phyloP scores from a whole-genome alignment of 1,284 basidiomycete species.

The Trametes versicolor region DNA sequence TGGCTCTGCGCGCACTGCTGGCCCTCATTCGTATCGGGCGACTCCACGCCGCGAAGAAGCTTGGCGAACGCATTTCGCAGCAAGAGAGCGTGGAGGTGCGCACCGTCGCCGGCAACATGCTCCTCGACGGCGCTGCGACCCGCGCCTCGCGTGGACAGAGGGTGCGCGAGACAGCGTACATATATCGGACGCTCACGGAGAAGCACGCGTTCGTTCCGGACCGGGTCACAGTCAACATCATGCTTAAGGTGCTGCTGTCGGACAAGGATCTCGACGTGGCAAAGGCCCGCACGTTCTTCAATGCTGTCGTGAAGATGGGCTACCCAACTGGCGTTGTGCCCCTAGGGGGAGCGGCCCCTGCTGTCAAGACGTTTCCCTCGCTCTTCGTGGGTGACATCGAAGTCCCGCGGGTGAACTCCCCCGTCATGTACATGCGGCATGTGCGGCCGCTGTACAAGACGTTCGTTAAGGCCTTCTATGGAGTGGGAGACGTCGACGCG shows the following conservation, averaged over 20 bases:
- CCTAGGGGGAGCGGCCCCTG: slow-evolving; percentile 26
- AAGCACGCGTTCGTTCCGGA: slow-evolving; percentile 62
- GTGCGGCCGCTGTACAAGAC: slow-evolving; percentile 72
- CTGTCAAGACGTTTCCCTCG: slow-evolving; percentile 3
- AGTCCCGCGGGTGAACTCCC: slow-evolving; percentile 47
- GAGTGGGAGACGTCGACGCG: slow-evolving; percentile 59
- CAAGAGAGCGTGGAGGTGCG: slow-evolving; percentile 44
- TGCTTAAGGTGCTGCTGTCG: slow-evolving; percentile 67
- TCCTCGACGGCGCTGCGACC: slow-evolving; percentile 56
- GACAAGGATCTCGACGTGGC: slow-evolving; percentile 48
- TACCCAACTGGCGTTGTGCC: slow-evolving; percentile 54
- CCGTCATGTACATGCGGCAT: slow-evolving; percentile 63
- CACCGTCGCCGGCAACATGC: slow-evolving; percentile 62
- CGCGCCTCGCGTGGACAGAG: slow-evolving; percentile 52
- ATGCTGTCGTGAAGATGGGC: slow-evolving; percentile 63
- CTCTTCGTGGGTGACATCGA: slow-evolving; percentile 34
- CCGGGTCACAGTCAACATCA: slow-evolving; percentile 70
- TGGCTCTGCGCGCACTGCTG: slow-evolving; percentile 17
- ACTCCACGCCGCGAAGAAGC: slow-evolving; percentile 50
- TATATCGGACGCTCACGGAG: slow-evolving; percentile 51
- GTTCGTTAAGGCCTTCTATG: slow-evolving; percentile 72
- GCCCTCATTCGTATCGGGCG: slow-evolving; percentile 36
- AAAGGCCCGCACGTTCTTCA: slow-evolving; percentile 65
- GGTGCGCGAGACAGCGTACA: slow-evolving; percentile 52
- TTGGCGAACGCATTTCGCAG: slow-evolving; percentile 47